phyloP scores from a whole-genome alignment of 441 rosid genomes.

The Mallotus japonicus region DNA sequence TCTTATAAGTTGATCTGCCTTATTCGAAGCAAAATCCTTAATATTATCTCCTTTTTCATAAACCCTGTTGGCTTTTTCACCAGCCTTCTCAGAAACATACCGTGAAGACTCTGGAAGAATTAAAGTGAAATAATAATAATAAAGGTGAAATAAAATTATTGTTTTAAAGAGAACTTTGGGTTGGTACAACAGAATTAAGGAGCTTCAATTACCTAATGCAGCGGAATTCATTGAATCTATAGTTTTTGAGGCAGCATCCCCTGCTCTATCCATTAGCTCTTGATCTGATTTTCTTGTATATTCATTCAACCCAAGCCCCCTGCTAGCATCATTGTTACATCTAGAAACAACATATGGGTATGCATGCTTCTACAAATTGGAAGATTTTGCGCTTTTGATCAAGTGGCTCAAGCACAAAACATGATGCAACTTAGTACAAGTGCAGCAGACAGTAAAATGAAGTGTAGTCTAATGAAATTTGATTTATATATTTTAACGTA shows the following conservation, averaged over 20 bases:
- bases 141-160: neutral
- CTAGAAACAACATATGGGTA: neutral
- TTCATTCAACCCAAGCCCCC: constrained; percentile 35
- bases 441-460: no score
- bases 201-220: constrained; percentile 28
- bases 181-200: no score
- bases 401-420: neutral
- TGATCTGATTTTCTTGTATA: constrained; percentile 30
- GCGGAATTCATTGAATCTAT: constrained; percentile 29
- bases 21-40: constrained; percentile 33
- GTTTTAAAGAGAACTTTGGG: no score
- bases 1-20: constrained; percentile 21
- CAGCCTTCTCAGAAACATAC: constrained; percentile 26
- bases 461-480: no score
- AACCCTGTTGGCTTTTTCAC: constrained; percentile 22
- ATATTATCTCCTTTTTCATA: constrained; percentile 22
- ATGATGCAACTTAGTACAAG: neutral
- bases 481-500: neutral
- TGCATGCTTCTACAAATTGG: neutral
- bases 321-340: constrained; percentile 14
- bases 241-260: constrained; percentile 37
- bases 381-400: neutral
- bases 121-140: neutral
- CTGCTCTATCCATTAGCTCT: constrained; percentile 26
- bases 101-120: constrained; percentile 26